Evolutionary conservation across 2,329 filamentous ascomycete genomes (phyloP), one percentile per base, ranked within the genome.

Genomic region (Didymella lethalis): DNA sequence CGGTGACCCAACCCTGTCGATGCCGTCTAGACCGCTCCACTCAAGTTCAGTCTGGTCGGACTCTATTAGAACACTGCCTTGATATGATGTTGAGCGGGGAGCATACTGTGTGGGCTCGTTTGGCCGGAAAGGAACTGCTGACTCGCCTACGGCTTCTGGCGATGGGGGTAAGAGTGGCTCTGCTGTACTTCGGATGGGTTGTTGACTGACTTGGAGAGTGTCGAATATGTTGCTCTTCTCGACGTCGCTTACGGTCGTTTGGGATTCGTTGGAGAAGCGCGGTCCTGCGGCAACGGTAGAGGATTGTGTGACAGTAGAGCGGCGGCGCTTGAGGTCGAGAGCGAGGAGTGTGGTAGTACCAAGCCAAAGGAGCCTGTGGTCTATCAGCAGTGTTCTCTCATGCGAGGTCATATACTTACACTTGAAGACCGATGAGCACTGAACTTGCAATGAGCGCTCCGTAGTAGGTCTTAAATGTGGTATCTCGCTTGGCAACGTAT

Each of bases 341-440:
- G 48, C 57, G 12, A 60, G 36, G 8, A 60, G 31, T n/a, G 40
- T 38, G 18, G 48, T 53, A 25, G 61, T 63, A 10, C 48, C 31
- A 26, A 46, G 36, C 61, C 61, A 63, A 12, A 61, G 51, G 6
- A 61, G 43, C 14, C 61, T 61, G 20, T 12, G 11, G 34, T 11
- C 31, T 18, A 23, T 63, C 29, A 58, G 52, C 28, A 4, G 3
- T 20, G 14, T 26, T 31, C 10, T 31, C 23, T 6, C 8, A 36
- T n/a, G 4, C 6, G 8, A n/a, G 16, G 14, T 36, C 16, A 34
- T 1, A 28, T 29, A 68, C 73, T 64, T 51, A 73, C 71, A 73
- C 59, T 48, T 75, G 58, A n/a, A 68, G 53, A 10, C 67, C 68
- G 3, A 64, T 65, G 25, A 76, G 66, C 3, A 71, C 59, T 2